Evolutionary conservation across 441 rosid genomes (phyloP), one percentile per base, ranked within the genome.

Genomic region (Euphorbia corollata): DNA sequence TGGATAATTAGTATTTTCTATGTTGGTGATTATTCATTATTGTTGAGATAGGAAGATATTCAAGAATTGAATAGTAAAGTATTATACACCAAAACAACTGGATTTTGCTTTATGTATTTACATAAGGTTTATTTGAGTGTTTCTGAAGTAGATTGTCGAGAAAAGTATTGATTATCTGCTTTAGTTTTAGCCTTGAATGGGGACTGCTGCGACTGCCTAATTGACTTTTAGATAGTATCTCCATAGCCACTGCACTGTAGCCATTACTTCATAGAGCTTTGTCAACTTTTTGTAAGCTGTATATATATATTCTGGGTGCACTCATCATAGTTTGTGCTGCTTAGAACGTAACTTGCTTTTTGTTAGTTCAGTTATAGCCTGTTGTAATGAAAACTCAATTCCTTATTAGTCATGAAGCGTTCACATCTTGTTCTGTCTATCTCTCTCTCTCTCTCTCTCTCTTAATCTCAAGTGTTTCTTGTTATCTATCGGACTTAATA

Each of bases 321-420:
- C 56, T 51, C 56, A 24, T 67, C 53, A 20, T 56, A 56, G 34
- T 67, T 36, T 23, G 11, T 10, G 2, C 32, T 51, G 4, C 30
- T 54, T 36, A 4, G 34, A 51, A 30, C 45, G 9, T 30, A 51
- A n/a, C 43, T 64, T 8, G 15, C 45, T 16, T 7, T 5, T 47
- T 24, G 48, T 11, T n/a, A 0, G 22, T n/a, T 7, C 32, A 18
- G 15, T 20, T 38, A 20, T 61, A 15, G 30, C 32, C 23, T 20
- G 20, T 11, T 58, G 19, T 30, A 48, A 4, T 58, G 51, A 27
- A 27, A 58, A 15, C n/a, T 27, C 58, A n/a, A 0, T 18, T 57
- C 11, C 20, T 47, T n/a, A 58, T 34, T 45, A 59, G 56, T 54
- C 20, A 43, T 24, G 36, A 74, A 73, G 69, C 78, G 79, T 77